A percentile compares a stretch with the other conserved stretches of the same genome.
phyloP scores from a whole-genome alignment of 2,329 filamentous ascomycete species.

The Penicillium sumatraense region DNA sequence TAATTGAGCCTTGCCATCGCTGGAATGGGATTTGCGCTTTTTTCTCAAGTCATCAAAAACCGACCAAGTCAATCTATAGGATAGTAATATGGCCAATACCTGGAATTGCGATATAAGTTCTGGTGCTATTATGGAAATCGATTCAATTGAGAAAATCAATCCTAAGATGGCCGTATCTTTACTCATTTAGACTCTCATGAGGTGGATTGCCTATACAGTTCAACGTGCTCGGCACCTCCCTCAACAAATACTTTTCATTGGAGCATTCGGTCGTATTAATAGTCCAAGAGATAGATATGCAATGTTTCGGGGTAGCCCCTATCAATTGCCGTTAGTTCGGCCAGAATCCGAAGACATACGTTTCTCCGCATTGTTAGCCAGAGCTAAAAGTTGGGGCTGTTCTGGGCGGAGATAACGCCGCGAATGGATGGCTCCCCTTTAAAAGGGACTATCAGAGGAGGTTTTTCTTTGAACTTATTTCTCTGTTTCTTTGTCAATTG shows the following conservation, averaged over 20 bases:
- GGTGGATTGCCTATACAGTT: too few species aligned
- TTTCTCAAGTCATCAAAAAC: background rate
- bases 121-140: too few species aligned
- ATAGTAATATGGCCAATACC: too few species aligned
- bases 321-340: conserved; percentile 14
- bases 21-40: too few species aligned
- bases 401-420: conserved; percentile 13
- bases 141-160: too few species aligned
- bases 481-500: background rate
- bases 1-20: too few species aligned
- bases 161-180: too few species aligned
- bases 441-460: background rate
- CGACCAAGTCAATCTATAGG: too few species aligned
- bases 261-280: background rate
- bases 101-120: too few species aligned
- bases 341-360: conserved; percentile 9
- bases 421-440: background rate
- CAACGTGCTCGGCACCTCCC: too few species aligned
- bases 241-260: background rate
- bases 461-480: background rate
- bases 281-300: background rate
- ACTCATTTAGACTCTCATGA: too few species aligned
- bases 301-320: background rate
- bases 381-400: background rate
- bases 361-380: conserved; percentile 8